Base-by-base conservation (phyloP, 495 filamentous ascomycete species). In the Neurospora sp. region DNA sequence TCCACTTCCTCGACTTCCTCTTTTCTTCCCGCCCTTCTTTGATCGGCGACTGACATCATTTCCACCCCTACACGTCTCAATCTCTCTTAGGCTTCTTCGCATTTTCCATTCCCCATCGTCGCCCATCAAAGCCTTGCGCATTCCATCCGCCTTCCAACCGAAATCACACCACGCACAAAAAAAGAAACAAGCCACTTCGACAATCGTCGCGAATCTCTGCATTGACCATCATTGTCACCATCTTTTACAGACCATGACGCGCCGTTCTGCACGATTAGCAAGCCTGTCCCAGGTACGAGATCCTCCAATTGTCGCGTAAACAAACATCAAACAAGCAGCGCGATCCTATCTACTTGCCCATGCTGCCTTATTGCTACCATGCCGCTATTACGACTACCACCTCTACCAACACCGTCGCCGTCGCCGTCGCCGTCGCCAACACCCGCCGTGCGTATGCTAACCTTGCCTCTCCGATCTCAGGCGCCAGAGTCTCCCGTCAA, bases 181-280 rank as follows among this genome's bases (percentile, higher is more conserved):
- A 66, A 66, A 66, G 54, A 66, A 66, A 34, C 54, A 66, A 10
- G 54, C 15, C 54, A 66, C 54, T 66, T 66, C 54, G 54, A 66
- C 54, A 66, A 66, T 66, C 54, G 54, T 66, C 54, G 54, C 54
- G 54, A 66, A 66, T 66, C 54, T 66, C 54, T 17, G 54, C 54
- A 66, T 66, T 66, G 54, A 4, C 54, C 28, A 66, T 0, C 54
- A 9, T 66, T 34, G 24, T 31, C 45, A 54, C 21, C 45, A 24
- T 24, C 45, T 28, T 24, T 13, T 28, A 54, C 45, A 15, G 74
- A 80, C 70, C 69, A 85, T 85, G 84, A 77, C 78, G 36, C 83
- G 83, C 73, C 85, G 85, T 79, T 86, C 85, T 72, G 84, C 84
- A 78, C 85, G 85, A 74, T 75, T 86, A 75, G 85, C 85, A 69